Percentiles rank a stretch among this genome's conserved stretches.
These are phyloP conservation scores for Venturia carpophila DNA, from an alignment of 2,329 filamentous ascomycete genomes.

Conservation along the genomic window DNA sequence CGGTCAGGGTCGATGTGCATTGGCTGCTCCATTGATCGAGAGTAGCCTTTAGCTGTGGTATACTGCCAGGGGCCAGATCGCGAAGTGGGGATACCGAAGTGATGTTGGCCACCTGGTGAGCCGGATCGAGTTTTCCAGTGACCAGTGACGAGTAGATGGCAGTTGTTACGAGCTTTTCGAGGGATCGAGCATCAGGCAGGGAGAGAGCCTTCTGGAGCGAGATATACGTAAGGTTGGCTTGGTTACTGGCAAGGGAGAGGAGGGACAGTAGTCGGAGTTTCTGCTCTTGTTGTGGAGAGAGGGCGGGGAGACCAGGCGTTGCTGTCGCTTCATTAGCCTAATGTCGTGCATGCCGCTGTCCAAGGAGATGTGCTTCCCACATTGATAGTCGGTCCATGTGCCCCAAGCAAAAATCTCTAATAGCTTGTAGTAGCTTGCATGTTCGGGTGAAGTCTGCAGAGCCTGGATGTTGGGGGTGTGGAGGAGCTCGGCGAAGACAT, in stretches of 20 bases:
- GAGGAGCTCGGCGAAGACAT: slow-evolving; percentile 90
- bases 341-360: neutral
- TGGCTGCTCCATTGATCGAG: slow-evolving; percentile 70
- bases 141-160: slow-evolving; percentile 83
- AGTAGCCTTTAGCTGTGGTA: slow-evolving; percentile 59
- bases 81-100: slow-evolving; percentile 76
- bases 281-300: slow-evolving; percentile 63
- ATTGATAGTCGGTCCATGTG: slow-evolving; percentile 70
- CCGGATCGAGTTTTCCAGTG: slow-evolving; percentile 74
- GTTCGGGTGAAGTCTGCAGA: slow-evolving; percentile 56
- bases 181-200: slow-evolving; percentile 57
- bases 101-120: slow-evolving; percentile 64
- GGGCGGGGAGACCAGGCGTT: slow-evolving; percentile 53
- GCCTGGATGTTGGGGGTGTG: slow-evolving; percentile 69
- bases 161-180: slow-evolving; percentile 80
- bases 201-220: slow-evolving; percentile 59
- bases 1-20: slow-evolving; percentile 64
- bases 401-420: slow-evolving; percentile 90
- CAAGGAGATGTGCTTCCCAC: slow-evolving; percentile 30
- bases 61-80: slow-evolving; percentile 67
- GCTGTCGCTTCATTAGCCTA: slow-evolving; percentile 12
- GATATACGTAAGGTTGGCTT: slow-evolving; percentile 59
- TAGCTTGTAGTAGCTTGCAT: slow-evolving; percentile 56
- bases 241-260: slow-evolving; percentile 62
- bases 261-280: slow-evolving; percentile 91